Percentiles rank a stretch among this genome's conserved stretches.
phyloP scores from a whole-genome alignment of 352 stramenopile genomes.

The Aphanomyces astaci region DNA sequence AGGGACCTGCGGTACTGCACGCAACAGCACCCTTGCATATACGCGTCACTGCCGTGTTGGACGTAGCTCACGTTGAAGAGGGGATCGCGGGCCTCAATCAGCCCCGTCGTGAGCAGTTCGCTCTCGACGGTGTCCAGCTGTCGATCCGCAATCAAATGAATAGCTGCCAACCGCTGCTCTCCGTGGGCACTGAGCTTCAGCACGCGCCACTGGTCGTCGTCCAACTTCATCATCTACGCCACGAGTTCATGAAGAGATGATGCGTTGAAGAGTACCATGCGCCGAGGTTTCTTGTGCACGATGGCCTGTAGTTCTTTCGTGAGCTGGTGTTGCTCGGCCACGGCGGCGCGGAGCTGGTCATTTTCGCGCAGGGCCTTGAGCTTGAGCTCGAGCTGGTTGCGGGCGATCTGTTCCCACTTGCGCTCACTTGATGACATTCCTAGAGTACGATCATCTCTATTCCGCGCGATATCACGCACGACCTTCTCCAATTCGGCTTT shows the following conservation, averaged over 20 bases:
- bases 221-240: not conserved
- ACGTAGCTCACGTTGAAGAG: not conserved
- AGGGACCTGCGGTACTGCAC: not conserved
- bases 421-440: not conserved
- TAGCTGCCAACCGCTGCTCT: not conserved
- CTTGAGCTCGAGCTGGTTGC: not conserved
- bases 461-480: not conserved
- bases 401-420: constrained; percentile 11
- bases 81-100: not conserved
- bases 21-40: not conserved
- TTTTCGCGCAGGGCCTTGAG: constrained; percentile 9
- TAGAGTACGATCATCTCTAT: not conserved
- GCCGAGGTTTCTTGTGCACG: constrained; percentile 8
- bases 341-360: not conserved
- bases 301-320: not conserved
- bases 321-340: not conserved
- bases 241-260: not conserved
- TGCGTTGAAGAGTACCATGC: not conserved
- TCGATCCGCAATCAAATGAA: constrained; percentile 7
- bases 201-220: not conserved
- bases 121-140: constrained; percentile 4
- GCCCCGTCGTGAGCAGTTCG: constrained; percentile 1
- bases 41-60: not conserved
- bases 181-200: constrained; percentile 1
- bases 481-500: not conserved